Evolutionary conservation across 2,329 filamentous ascomycete genomes (phyloP).

Genomic region (Colletotrichum navitas): DNA sequence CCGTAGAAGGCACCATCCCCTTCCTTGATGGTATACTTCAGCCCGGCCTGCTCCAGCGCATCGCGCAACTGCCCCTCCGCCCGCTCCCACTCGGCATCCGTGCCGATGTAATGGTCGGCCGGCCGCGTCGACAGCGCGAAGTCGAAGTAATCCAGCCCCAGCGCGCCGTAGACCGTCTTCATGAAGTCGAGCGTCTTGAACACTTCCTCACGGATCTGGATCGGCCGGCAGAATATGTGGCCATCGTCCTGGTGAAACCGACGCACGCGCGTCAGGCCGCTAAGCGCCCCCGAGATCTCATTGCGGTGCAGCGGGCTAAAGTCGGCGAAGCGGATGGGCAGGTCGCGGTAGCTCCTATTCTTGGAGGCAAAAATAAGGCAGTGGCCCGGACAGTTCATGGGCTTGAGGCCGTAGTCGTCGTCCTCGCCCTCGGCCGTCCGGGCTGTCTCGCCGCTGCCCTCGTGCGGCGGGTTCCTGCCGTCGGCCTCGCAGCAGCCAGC

Average conservation of each 20-base stretch:
- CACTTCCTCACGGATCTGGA: slow-evolving; percentile 82
- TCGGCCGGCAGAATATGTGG: slow-evolving; percentile 88
- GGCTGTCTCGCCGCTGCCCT: slow-evolving; percentile 39
- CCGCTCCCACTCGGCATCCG: slow-evolving; percentile 71
- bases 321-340: slow-evolving; percentile 87
- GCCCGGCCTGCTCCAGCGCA: slow-evolving; percentile 73
- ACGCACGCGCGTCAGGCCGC: slow-evolving; percentile 84
- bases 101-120: slow-evolving; percentile 81
- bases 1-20: slow-evolving; percentile 93
- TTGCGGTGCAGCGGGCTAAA: slow-evolving; percentile 91
- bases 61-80: slow-evolving; percentile 56
- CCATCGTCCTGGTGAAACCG: slow-evolving; percentile 93
- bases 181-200: slow-evolving; percentile 80
- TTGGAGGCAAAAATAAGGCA: slow-evolving; percentile 85
- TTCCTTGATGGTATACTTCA: slow-evolving; percentile 79
- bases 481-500: slow-evolving; percentile 49
- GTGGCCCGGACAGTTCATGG: slow-evolving; percentile 94
- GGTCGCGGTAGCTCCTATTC: slow-evolving; percentile 80
- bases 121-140: slow-evolving; percentile 85
- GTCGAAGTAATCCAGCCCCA: slow-evolving; percentile 79
- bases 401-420: slow-evolving; percentile 86
- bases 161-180: slow-evolving; percentile 76
- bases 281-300: slow-evolving; percentile 84
- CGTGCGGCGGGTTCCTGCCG: slow-evolving; percentile 44
- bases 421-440: slow-evolving; percentile 63